Evolutionary conservation across 2,329 filamentous ascomycete genomes (phyloP).

Genomic region (Fusarium pseudoanthophilum): DNA sequence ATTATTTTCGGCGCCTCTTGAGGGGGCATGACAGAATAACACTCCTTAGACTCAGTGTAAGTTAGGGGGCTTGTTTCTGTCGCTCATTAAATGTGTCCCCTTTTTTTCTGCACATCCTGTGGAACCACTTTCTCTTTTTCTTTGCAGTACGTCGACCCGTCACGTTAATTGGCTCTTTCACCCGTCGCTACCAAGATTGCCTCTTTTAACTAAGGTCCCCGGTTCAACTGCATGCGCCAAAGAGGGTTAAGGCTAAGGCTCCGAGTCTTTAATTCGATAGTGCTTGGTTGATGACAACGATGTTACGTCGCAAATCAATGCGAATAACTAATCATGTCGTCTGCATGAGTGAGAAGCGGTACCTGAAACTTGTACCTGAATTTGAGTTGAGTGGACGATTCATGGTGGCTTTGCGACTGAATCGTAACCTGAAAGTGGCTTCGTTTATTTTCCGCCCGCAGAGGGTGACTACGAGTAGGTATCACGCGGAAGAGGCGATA

Average conservation of each 20-base stretch:
- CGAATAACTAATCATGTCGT: background rate
- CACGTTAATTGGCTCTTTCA: conserved; percentile 17
- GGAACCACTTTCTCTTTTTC: background rate
- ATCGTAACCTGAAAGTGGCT: background rate
- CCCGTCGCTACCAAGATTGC: conserved; percentile 10
- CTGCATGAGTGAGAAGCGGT: background rate
- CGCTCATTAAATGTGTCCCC: conserved; percentile 1
- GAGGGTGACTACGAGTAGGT: background rate
- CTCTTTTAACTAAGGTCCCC: background rate
- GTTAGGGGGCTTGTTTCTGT: background rate
- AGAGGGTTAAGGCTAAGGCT: conserved; percentile 7
- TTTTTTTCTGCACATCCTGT: conserved; percentile 14
- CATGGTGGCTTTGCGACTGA: conserved; percentile 1
- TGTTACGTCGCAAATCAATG: background rate
- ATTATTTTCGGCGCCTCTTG: background rate
- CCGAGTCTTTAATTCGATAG: conserved; percentile 11
- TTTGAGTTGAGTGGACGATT: background rate
- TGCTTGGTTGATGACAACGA: background rate
- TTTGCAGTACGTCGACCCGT: background rate
- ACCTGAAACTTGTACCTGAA: background rate
- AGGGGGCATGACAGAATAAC: background rate
- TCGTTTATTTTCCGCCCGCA: background rate
- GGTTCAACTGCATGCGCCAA: background rate
- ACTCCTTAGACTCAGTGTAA: accelerated
- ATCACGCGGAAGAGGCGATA: background rate